Base-by-base conservation (phyloP, 768 basidiomycete genomes). In the Naganishia kalamii region DNA sequence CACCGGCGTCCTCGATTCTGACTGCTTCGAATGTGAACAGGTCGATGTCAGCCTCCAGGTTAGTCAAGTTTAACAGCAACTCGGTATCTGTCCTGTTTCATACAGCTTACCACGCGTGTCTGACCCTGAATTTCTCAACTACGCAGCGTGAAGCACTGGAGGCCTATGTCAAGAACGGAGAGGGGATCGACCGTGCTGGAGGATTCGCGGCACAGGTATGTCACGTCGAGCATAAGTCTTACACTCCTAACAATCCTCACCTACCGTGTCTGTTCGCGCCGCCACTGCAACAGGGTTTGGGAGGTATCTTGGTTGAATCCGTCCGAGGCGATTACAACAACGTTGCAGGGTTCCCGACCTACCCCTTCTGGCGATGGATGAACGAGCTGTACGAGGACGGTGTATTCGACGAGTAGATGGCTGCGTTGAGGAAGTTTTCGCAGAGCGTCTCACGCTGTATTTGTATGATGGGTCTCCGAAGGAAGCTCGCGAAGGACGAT, bases 121-220 rank as follows among this genome's bases (percentile, higher is more conserved):
- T 19, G 6, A 11, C 29, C 21, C 11, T 6, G 6, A 7, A 11
- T 41, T 3, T 3, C n/a, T n/a, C n/a, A n/a, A n/a, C 2, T 46
- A 25, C 60, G 7, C 63, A 77, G 76, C 48, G 63, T 23, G 71
- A 75, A 35, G 33, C 89, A 21, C 76, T 92, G 8, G 72, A 87
- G 67, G 88, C 90, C 8, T 97, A 97, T 70, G 90, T 85, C 21
- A 86, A 90, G 37, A 87, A 83, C 61, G 88, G 86, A 6, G 92
- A 96, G 79, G 92, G 92, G 0, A 74, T 86, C 44, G 88, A 92
- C 72, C 83, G 91, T 21, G 93, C 94, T 0, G 94, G 94, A 2
- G 94, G 94, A 0, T 98, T 97, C 75, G 92, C 91, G 1, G 85
- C 92, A 43, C 94, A 97, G 82, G 91, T 90, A 68, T 50, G 81